A percentile compares a stretch with the other conserved stretches of the same genome.
Conservation (phyloP, 2,329 filamentous ascomycete genomes). For the Triangularia setosa region DNA sequence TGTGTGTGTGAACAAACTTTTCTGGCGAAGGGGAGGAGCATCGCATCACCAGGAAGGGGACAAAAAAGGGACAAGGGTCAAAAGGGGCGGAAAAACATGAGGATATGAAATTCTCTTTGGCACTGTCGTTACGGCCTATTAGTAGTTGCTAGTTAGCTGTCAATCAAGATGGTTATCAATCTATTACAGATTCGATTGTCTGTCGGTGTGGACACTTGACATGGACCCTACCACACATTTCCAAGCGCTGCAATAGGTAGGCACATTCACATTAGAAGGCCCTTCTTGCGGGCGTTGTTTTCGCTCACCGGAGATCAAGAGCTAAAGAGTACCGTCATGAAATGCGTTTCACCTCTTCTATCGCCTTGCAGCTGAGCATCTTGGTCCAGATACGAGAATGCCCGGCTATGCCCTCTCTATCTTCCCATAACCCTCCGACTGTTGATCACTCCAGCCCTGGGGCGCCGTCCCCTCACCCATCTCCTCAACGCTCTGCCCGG, state of each 20-base stretch:
- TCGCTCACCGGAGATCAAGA: too few relatives aligned
- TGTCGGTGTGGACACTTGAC: too few relatives aligned
- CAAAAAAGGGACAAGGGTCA: not conserved
- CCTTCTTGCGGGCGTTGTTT: too few relatives aligned
- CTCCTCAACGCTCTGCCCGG: constrained; percentile 25
- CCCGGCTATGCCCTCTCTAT: not conserved
- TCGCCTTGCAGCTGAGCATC: not conserved
- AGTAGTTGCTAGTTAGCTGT: not conserved
- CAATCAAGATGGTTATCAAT: not conserved
- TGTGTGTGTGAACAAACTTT: not conserved
- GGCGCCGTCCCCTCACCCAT: constrained; percentile 31
- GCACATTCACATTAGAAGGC: too few relatives aligned
- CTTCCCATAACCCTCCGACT: not conserved
- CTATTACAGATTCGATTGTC: too few relatives aligned
- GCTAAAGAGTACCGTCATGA: not conserved
- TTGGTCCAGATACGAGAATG: not conserved
- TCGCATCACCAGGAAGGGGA: not conserved
- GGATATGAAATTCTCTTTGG: not conserved
- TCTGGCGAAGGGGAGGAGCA: not conserved
- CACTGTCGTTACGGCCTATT: not conserved
- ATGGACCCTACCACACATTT: too few relatives aligned
- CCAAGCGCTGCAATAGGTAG: too few relatives aligned
- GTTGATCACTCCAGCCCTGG: constrained; percentile 26
- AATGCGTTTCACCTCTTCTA: not conserved
- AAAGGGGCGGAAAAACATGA: not conserved